These are phyloP conservation scores for Citrus unshiu DNA, from an alignment of 345 rosid genomes.

Conservation along the genomic window DNA sequence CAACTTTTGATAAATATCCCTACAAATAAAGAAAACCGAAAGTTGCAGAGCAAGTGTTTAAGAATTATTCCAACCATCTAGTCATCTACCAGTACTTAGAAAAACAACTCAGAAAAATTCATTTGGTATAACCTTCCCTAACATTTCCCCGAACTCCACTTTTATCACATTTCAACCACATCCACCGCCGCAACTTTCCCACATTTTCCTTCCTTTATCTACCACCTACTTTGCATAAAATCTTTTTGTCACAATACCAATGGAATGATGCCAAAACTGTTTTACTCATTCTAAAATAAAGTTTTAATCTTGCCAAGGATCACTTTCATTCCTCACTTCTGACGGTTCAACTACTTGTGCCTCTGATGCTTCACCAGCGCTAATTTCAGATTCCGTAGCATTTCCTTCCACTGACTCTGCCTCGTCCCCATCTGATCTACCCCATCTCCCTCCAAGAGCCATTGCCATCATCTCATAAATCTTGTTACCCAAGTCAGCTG, in stretches of 20 bases:
- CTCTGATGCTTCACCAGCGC: constrained; percentile 29
- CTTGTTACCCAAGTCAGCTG: constrained; percentile 90
- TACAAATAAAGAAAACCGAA: neutral
- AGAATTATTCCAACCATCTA: neutral
- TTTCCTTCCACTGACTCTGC: constrained; percentile 22
- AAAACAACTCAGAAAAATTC: neutral
- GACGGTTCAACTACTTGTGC: constrained; percentile 84
- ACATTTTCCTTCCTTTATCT: neutral
- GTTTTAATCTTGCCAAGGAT: constrained; percentile 75
- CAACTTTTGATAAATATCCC: neutral
- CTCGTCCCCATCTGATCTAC: constrained; percentile 54
- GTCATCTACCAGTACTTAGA: neutral
- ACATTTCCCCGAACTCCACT: neutral
- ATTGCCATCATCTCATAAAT: constrained; percentile 97
- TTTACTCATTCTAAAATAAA: neutral
- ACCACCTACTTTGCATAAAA: neutral
- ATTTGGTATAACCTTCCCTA: neutral
- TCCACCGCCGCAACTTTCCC: neutral
- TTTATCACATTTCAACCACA: neutral
- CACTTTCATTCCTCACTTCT: constrained; percentile 79
- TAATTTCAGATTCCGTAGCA: constrained; percentile 25
- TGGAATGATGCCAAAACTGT: neutral
- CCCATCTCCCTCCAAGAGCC: constrained; percentile 99
- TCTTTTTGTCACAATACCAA: neutral
- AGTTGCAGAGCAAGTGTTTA: neutral